phyloP scores from a whole-genome alignment of 768 basidiomycete species.

The Podaxis rugospora region DNA sequence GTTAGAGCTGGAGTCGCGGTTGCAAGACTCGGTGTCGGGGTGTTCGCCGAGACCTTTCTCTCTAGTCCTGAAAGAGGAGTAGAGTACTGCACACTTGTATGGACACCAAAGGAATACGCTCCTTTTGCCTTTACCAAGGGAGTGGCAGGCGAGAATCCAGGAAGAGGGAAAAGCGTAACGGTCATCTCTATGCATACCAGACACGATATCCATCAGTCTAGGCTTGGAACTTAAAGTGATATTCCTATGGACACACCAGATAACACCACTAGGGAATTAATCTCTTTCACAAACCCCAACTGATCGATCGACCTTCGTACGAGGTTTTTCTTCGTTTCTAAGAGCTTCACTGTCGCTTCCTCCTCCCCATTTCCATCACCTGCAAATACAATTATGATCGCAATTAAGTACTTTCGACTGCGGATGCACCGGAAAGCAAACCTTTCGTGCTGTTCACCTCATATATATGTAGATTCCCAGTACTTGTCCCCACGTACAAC shows the following conservation, averaged over 20 bases:
- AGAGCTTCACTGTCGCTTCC: slow-evolving; percentile 27
- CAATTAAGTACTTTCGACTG: neutral
- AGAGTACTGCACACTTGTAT: slow-evolving; percentile 53
- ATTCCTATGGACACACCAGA: slow-evolving; percentile 54
- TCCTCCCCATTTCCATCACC: slow-evolving; percentile 22
- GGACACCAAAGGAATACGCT: slow-evolving; percentile 78
- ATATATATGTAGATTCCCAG: slow-evolving; percentile 33
- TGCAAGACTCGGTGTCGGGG: slow-evolving; percentile 23
- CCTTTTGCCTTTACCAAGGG: slow-evolving; percentile 72
- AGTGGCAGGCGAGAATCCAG: slow-evolving; percentile 65
- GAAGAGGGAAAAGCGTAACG: slow-evolving; percentile 73
- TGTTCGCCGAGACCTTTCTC: slow-evolving; percentile 16
- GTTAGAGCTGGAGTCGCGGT: neutral
- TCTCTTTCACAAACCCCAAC: slow-evolving; percentile 77
- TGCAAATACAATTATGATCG: slow-evolving; percentile 13
- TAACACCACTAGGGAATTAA: slow-evolving; percentile 81
- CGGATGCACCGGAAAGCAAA: neutral
- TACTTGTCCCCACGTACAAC: slow-evolving; percentile 32
- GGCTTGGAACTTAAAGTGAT: neutral
- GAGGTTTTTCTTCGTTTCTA: slow-evolving; percentile 65
- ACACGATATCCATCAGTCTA: neutral
- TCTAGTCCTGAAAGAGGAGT: slow-evolving; percentile 21
- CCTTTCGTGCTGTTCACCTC: slow-evolving; percentile 17
- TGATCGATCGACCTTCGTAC: slow-evolving; percentile 79
- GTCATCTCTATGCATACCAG: slow-evolving; percentile 50